Percentiles rank a stretch among this genome's conserved stretches.
phyloP scores from a whole-genome alignment of 2,329 filamentous ascomycete genomes.

The Cadophora luteo-olivacea region DNA sequence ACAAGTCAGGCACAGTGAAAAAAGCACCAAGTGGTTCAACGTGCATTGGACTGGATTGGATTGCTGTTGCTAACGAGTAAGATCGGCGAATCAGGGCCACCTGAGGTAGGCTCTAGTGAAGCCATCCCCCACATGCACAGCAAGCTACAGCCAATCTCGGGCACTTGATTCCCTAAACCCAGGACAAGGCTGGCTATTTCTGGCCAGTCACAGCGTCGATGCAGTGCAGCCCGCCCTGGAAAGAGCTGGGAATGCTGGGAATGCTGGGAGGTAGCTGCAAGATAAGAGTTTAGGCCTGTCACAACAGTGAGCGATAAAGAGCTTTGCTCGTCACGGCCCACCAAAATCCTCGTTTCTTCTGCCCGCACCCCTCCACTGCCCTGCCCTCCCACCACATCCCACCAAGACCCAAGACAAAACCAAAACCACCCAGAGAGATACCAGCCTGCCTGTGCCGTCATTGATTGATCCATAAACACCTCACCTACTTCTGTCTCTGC shows the following conservation, averaged over 20 bases:
- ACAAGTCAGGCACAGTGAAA: constrained; percentile 24
- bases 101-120: background rate
- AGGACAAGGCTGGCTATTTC: background rate
- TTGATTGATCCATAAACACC: constrained; percentile 24
- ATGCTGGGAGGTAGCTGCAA: constrained; percentile 1
- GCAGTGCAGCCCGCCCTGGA: background rate
- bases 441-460: constrained; percentile 16
- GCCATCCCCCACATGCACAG: background rate
- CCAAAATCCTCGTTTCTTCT: constrained; percentile 23
- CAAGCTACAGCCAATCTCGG: constrained; percentile 7
- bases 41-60: background rate
- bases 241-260: too few species aligned
- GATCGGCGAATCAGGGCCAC: background rate
- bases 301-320: constrained; percentile 24
- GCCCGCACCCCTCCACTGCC: constrained; percentile 4
- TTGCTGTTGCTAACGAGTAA: background rate
- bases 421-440: background rate
- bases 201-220: constrained; percentile 8
- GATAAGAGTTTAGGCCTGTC: constrained; percentile 16
- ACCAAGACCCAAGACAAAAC: constrained; percentile 20
- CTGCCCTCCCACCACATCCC: constrained; percentile 7
- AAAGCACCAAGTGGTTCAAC: constrained; percentile 7
- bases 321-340: constrained; percentile 23
- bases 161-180: background rate
- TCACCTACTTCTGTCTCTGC: constrained; percentile 3